These are phyloP conservation scores for Camellia sinensis DNA, from an alignment of 148 eudicot genomes.

Conservation along the genomic window DNA sequence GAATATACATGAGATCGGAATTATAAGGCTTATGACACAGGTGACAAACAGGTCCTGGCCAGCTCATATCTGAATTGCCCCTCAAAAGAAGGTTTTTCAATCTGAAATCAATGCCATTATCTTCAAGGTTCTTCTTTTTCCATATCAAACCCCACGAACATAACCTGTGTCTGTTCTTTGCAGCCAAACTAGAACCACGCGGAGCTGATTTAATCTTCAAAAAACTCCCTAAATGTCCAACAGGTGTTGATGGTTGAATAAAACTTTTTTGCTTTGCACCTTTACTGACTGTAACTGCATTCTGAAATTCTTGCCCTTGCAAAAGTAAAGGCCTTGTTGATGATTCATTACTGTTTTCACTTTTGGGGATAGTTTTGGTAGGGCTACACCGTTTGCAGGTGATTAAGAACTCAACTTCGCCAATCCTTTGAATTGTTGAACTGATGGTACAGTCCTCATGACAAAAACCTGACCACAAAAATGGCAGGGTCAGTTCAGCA, in stretches of 20 bases:
- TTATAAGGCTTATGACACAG: conserved; percentile 62
- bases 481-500: conserved; percentile 1
- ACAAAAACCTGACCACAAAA: conserved; percentile 62
- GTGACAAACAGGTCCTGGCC: conserved; percentile 41
- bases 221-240: conserved; percentile 27
- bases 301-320: conserved; percentile 61
- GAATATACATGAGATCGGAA: conserved; percentile 63
- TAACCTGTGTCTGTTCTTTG: conserved; percentile 33
- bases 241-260: conserved; percentile 28
- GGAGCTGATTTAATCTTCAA: conserved; percentile 35
- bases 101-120: conserved; percentile 59
- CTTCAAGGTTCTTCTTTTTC: conserved; percentile 54
- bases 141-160: conserved; percentile 67
- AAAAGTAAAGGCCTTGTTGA: conserved; percentile 75
- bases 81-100: conserved; percentile 46
- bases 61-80: conserved; percentile 35
- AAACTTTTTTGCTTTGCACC: conserved; percentile 23
- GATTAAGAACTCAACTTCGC: conserved; percentile 42
- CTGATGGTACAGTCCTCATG: conserved; percentile 63
- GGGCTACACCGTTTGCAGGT: conserved; percentile 60
- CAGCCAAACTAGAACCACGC: conserved; percentile 23
- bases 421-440: conserved; percentile 43
- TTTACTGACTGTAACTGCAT: conserved; percentile 27
- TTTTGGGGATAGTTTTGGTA: conserved; percentile 34
- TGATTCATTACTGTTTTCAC: conserved; percentile 41